Percentiles rank a stretch among this genome's conserved stretches.
Conservation (phyloP, 139 green algal species). For the Microglena sp. region DNA sequence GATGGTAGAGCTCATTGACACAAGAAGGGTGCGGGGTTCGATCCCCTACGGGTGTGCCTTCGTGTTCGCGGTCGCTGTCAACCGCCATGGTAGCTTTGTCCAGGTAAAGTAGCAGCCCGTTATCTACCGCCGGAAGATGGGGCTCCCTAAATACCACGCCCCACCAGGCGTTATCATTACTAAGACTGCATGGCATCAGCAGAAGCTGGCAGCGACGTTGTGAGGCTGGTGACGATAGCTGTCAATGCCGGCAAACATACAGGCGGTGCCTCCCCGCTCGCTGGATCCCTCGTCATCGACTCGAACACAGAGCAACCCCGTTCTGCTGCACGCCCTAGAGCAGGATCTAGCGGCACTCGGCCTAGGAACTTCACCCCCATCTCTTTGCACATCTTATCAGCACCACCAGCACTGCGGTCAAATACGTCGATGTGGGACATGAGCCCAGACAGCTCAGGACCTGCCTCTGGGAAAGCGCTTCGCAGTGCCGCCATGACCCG, state of each 20-base stretch:
- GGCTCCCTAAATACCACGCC: no score
- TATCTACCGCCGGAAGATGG: no score
- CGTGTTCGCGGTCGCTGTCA: no score
- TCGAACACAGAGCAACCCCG: conserved; percentile 46
- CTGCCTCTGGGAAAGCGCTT: conserved; percentile 14
- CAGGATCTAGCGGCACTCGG: conserved; percentile 69
- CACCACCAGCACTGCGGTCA: conserved; percentile 49
- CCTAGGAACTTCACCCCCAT: conserved; percentile 82
- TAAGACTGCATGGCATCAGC: no score
- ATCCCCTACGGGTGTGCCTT: no score
- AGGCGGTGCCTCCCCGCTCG: background rate
- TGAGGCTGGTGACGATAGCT: background rate
- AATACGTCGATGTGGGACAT: conserved; percentile 57
- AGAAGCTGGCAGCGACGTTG: no score
- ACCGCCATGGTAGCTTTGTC: no score
- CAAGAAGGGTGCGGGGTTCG: no score
- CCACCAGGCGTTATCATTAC: no score
- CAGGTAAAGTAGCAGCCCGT: no score
- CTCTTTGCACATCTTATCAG: conserved; percentile 54
- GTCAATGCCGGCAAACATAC: background rate
- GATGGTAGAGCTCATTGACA: no score
- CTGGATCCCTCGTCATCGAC: background rate
- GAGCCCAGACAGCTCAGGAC: no score
- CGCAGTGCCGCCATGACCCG: conserved; percentile 24
- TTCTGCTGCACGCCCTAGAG: conserved; percentile 58